These are phyloP conservation scores for Chenopodium suecicum DNA, from an alignment of 148 eudicot species.

Conservation along the genomic window DNA sequence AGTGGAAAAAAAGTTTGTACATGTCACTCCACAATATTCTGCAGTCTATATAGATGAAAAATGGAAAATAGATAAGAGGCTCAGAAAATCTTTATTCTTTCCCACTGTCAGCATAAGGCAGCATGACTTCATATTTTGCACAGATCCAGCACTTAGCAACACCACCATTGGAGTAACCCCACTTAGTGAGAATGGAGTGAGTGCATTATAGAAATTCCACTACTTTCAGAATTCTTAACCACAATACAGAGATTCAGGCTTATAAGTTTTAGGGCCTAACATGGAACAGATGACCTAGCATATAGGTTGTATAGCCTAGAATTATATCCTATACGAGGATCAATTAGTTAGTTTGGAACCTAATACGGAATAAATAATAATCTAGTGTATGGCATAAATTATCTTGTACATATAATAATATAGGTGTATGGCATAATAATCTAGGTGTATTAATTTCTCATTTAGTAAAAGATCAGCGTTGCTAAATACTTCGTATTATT, in stretches of 20 bases:
- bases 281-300: not conserved
- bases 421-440: conserved; percentile 7
- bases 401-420: not conserved
- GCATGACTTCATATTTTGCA: conserved; percentile 5
- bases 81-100: not conserved
- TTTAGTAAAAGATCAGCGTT: not conserved
- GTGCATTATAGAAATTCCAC: conserved; percentile 8
- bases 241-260: not conserved
- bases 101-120: not conserved
- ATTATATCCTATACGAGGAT: not conserved
- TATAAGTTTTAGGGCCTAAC: not conserved
- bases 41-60: not conserved
- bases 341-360: not conserved
- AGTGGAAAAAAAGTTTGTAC: not conserved
- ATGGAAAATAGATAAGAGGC: not conserved
- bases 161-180: not conserved
- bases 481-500: not conserved
- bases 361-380: not conserved
- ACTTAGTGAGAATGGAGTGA: not conserved
- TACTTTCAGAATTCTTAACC: conserved; percentile 1
- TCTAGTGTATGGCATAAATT: not conserved
- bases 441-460: not conserved
- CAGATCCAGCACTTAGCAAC: not conserved
- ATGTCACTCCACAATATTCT: not conserved
- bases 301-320: not conserved